These are phyloP conservation scores for Apiospora kogelbergensis DNA, from an alignment of 2,329 filamentous ascomycete genomes.

Conservation along the genomic window DNA sequence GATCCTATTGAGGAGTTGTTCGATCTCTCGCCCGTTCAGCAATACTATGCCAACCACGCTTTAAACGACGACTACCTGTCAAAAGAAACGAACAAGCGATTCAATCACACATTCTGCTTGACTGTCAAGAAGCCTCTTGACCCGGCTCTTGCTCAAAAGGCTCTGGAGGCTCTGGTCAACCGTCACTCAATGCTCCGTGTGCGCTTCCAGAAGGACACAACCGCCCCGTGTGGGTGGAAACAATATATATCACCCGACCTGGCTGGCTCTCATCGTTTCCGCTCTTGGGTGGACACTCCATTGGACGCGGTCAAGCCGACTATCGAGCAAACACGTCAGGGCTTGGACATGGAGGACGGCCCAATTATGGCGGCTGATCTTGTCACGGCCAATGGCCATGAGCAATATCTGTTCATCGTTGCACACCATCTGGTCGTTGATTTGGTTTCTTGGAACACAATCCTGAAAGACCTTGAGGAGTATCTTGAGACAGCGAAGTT, in stretches of 20 bases:
- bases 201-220: not conserved
- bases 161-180: conserved; percentile 26
- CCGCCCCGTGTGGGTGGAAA: not conserved
- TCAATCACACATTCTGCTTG: conserved; percentile 40
- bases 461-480: conserved; percentile 43
- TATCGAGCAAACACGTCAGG: not conserved
- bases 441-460: conserved; percentile 45
- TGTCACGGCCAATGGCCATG: conserved; percentile 16
- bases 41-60: conserved; percentile 33
- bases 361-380: conserved; percentile 25
- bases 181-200: conserved; percentile 27
- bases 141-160: conserved; percentile 16
- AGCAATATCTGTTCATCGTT: conserved; percentile 30
- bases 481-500: conserved; percentile 27
- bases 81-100: conserved; percentile 33
- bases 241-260: not conserved
- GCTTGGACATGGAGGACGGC: conserved; percentile 22
- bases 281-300: not conserved
- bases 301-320: not conserved
- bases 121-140: conserved; percentile 29
- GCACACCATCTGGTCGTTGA: conserved; percentile 42
- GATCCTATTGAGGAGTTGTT: conserved; percentile 28
- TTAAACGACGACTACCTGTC: conserved; percentile 12
- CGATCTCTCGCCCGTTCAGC: conserved; percentile 43
- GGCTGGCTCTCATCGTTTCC: not conserved